Evolutionary conservation across 495 filamentous ascomycete species (phyloP).

Genomic region (Penicillium herquei): DNA sequence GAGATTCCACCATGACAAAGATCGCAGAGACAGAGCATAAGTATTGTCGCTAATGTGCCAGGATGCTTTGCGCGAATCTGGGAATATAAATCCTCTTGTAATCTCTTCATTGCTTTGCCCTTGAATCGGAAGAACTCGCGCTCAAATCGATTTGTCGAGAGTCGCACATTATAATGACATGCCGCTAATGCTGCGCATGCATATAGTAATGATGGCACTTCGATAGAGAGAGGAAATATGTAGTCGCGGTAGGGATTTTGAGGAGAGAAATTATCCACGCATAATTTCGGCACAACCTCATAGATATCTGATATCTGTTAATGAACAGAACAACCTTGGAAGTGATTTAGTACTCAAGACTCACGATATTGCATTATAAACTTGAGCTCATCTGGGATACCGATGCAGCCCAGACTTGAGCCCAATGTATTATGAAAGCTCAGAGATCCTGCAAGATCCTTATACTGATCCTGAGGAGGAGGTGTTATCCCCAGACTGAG

Average conservation of each 20-base stretch:
- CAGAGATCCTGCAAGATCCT: background rate
- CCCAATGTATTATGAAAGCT: background rate
- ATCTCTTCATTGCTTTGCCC: slow-evolving; percentile 2
- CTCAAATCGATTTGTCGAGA: slow-evolving; percentile 2
- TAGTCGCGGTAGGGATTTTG: slow-evolving; percentile 5
- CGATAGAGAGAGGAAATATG: slow-evolving; percentile 3
- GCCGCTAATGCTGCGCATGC: slow-evolving; percentile 3
- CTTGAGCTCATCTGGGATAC: background rate
- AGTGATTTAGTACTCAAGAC: background rate
- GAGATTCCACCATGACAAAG: background rate
- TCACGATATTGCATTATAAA: slow-evolving; percentile 6
- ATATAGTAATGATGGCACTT: slow-evolving; percentile 1
- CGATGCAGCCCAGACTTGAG: background rate
- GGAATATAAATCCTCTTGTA: slow-evolving; percentile 2
- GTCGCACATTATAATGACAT: slow-evolving; percentile 1
- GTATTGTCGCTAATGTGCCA: slow-evolving; percentile 1
- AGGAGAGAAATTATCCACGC: background rate
- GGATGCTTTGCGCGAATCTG: background rate
- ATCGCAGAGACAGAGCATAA: slow-evolving; percentile 3
- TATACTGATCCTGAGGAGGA: too few relatives aligned
- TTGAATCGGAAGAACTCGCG: background rate
- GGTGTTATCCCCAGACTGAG: too few relatives aligned
- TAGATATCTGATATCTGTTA: background rate
- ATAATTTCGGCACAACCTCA: slow-evolving; percentile 1
- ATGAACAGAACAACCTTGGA: background rate